Conservation (phyloP, 1,139 yeast species). For the Yamadazyma kanchanaburiensis region DNA sequence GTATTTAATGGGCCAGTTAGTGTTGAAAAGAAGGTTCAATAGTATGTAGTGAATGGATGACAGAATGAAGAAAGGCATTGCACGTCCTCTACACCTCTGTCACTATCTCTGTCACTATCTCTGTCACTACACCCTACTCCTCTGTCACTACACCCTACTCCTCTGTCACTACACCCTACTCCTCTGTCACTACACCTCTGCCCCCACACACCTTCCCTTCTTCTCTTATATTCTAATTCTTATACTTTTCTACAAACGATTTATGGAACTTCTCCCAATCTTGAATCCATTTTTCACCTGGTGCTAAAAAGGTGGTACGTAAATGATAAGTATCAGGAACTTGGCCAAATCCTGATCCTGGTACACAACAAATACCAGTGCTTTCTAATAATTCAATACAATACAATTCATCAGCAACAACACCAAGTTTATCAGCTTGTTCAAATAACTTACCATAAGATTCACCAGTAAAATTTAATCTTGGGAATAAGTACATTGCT, state of each 20-base stretch:
- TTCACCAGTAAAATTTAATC: slow-evolving; percentile 53
- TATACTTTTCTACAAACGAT: slow-evolving; percentile 59
- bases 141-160: too few species aligned
- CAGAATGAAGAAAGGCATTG: too few species aligned
- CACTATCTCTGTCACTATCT: too few species aligned
- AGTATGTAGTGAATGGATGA: too few species aligned
- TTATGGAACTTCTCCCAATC: slow-evolving; percentile 76
- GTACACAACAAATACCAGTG: slow-evolving; percentile 97
- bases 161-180: too few species aligned
- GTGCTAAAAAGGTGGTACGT: slow-evolving; percentile 94
- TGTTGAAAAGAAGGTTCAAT: slow-evolving; percentile 1
- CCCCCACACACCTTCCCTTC: too few species aligned
- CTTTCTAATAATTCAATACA: slow-evolving; percentile 75
- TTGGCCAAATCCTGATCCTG: slow-evolving; percentile 97
- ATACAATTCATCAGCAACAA: slow-evolving; percentile 80
- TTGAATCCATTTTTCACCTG: slow-evolving; percentile 85
- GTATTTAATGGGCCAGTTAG: slow-evolving; percentile 16
- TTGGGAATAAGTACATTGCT: slow-evolving; percentile 96
- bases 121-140: too few species aligned
- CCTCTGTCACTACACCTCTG: too few species aligned
- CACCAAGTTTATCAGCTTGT: slow-evolving; percentile 52
- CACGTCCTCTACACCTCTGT: too few species aligned
- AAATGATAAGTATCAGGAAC: slow-evolving; percentile 82
- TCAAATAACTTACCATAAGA: slow-evolving; percentile 50
- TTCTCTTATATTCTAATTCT: slow-evolving; percentile 6